Evolutionary conservation across 768 basidiomycete genomes (phyloP).

Genomic region (Boletus vermiculosoides): DNA sequence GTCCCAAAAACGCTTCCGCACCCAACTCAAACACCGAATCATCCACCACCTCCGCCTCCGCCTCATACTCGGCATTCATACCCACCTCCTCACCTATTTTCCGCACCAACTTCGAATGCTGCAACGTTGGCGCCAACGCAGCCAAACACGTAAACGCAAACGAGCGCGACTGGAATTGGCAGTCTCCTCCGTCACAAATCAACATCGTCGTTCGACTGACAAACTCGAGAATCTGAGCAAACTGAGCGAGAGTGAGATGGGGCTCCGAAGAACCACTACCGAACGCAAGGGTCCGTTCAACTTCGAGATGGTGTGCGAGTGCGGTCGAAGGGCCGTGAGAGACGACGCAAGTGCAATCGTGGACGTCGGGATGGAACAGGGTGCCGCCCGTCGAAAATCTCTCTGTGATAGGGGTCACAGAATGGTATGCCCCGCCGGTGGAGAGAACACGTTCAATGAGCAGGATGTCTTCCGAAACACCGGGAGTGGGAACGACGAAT

Average conservation of each 20-base stretch:
- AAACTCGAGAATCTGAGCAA: slow-evolving; percentile 7
- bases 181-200: slow-evolving; percentile 10
- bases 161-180: slow-evolving; percentile 12
- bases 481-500: not conserved
- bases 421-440: slow-evolving; percentile 1
- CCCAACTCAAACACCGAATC: slow-evolving; percentile 11
- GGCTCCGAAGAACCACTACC: not conserved
- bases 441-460: slow-evolving; percentile 21
- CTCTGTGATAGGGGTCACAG: not conserved
- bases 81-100: not conserved
- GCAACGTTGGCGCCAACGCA: slow-evolving; percentile 5
- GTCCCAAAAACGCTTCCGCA: slow-evolving; percentile 10
- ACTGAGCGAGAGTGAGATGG: slow-evolving; percentile 1
- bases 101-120: not conserved
- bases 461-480: not conserved
- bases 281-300: slow-evolving; percentile 12
- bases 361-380: slow-evolving; percentile 9
- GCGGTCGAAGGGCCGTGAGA: not conserved
- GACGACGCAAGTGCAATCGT: slow-evolving; percentile 8
- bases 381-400: not conserved
- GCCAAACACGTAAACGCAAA: slow-evolving; percentile 13
- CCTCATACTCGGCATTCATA: not conserved
- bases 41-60: not conserved
- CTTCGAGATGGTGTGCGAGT: not conserved
- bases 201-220: slow-evolving; percentile 2